Conservation (phyloP, 2,329 filamentous ascomycete genomes). For the Diaporthe helianthi region DNA sequence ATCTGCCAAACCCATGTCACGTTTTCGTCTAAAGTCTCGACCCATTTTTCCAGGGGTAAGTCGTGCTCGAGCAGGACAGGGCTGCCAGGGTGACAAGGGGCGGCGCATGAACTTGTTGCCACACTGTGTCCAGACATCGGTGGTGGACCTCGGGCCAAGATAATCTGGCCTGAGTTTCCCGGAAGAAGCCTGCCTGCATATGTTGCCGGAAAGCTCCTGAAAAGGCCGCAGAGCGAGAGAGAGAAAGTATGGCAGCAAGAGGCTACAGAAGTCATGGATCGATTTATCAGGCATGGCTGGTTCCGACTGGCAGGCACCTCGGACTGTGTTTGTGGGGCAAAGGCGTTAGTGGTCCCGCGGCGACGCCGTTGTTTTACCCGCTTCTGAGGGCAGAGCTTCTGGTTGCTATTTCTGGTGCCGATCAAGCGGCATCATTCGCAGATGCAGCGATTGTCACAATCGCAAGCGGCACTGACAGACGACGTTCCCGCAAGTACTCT, state of each 20-base stretch:
- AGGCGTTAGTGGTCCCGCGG: slow-evolving; percentile 13
- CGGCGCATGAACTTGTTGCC: slow-evolving; percentile 19
- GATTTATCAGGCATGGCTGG: neutral
- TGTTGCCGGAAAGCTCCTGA: neutral
- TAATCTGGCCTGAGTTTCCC: slow-evolving; percentile 10
- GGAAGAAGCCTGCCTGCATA: slow-evolving; percentile 12
- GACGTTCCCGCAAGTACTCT: neutral
- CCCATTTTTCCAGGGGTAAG: slow-evolving; percentile 30
- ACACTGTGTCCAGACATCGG: slow-evolving; percentile 28
- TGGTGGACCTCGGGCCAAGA: slow-evolving; percentile 12
- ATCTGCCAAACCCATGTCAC: slow-evolving; percentile 29
- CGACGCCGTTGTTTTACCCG: slow-evolving; percentile 22
- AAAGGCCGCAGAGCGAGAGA: neutral
- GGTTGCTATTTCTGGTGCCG: slow-evolving; percentile 20
- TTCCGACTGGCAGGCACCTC: slow-evolving; percentile 18
- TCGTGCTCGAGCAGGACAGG: slow-evolving; percentile 24
- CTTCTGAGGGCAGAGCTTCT: slow-evolving; percentile 9
- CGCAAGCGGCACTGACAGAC: neutral
- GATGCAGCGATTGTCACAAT: neutral
- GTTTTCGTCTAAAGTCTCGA: slow-evolving; percentile 33
- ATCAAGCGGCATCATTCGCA: neutral
- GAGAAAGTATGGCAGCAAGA: neutral
- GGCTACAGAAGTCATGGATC: neutral
- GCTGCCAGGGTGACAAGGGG: slow-evolving; percentile 5
- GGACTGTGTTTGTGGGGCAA: slow-evolving; percentile 3